Evolutionary conservation across 139 green algal species (phyloP), one percentile per base, ranked within the genome.

Genomic region (Dunaliella sp.): DNA sequence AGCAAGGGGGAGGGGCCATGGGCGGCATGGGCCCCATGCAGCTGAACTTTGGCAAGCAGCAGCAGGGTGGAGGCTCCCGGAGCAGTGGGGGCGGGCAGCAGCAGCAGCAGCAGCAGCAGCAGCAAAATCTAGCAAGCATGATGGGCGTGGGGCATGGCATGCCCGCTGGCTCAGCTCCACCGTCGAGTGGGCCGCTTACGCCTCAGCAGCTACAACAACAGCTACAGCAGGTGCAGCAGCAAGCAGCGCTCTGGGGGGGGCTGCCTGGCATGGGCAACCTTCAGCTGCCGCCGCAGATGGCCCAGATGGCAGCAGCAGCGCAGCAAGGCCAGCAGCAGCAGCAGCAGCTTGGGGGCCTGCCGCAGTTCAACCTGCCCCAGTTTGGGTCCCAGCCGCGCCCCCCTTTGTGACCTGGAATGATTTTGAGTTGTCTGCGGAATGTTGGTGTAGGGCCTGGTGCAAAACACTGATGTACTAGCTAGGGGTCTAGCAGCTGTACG

Each of bases 241-340:
- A 85, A 65, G 81, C 81, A 85, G 81, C 73, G 73, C 21, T 79
- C 7, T 32, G 73, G 30, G 73, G 30, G 73, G 73, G 73, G 73
- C 73, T 32, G 30, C 30, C 73, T 12, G 30, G 30, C n/a, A 34
- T 34, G 28, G 28, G 73, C 73, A 32, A 79, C 73, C 21, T 36
- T 16, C 73, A 34, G 81, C 48, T 30, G 48, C 32, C 59, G 57
- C 57, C 73, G 30, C 81, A 79, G 81, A 77, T 33, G 16, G 38
- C 81, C 0, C 32, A 24, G 38, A 38, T 31, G 2, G 48, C 48
- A 65, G 48, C 48, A 16, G 48, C 48, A 57, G 77, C 36, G 25
- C 30, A 25, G 30, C 32, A 35, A 22, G 12, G 16, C 12, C 32
- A 35, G 75, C 32, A 34, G 32, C 75, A 37, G 75, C 32, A 58